phyloP scores from a whole-genome alignment of 768 basidiomycete species.

The Trametes meyenii region DNA sequence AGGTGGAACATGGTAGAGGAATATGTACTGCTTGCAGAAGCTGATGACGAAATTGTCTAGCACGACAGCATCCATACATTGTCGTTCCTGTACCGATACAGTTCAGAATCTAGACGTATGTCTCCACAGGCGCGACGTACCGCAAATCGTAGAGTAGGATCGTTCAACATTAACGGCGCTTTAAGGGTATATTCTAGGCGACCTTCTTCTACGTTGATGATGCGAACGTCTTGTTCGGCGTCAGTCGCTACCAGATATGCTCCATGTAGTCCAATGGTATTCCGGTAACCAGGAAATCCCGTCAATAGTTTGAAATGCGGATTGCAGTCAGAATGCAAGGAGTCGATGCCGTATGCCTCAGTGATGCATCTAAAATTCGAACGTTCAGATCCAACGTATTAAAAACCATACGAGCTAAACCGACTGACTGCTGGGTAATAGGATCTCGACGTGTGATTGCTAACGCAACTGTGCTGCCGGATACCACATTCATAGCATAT shows the following conservation, averaged over 20 bases:
- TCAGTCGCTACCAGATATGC: conserved; percentile 17
- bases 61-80: conserved; percentile 45
- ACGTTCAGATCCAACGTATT: background rate
- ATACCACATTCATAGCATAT: conserved; percentile 45
- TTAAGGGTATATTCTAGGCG: conserved; percentile 7
- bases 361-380: conserved; percentile 12
- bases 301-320: conserved; percentile 9
- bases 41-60: conserved; percentile 48
- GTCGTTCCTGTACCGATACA: conserved; percentile 37
- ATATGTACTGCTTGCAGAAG: conserved; percentile 39
- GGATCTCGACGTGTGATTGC: conserved; percentile 36
- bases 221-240: conserved; percentile 15
- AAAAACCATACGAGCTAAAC: background rate
- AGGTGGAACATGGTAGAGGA: conserved; percentile 32
- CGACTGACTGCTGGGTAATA: background rate
- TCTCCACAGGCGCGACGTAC: background rate
- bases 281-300: conserved; percentile 16
- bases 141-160: conserved; percentile 16
- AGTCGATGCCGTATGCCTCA: conserved; percentile 12
- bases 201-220: conserved; percentile 18
- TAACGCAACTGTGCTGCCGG: conserved; percentile 38
- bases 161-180: conserved; percentile 12
- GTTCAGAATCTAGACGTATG: background rate
- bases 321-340: background rate
- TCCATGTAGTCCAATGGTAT: conserved; percentile 17